Base-by-base conservation (phyloP, 345 rosid genomes). In the Dimocarpus longan region DNA sequence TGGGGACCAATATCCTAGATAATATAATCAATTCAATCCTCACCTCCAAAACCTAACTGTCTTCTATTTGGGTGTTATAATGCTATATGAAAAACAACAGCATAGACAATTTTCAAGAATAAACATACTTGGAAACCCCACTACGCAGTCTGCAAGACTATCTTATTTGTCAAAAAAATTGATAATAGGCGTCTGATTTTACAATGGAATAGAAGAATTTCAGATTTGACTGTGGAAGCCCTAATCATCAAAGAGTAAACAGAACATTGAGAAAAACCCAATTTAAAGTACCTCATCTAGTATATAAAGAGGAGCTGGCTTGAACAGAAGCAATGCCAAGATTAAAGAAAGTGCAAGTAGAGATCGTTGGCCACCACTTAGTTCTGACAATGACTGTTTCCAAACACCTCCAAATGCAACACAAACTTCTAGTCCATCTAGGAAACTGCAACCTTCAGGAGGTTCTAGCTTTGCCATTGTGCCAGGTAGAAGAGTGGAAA, bases 261-360 rank as follows among this genome's bases (percentile, higher is more conserved):
- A 28, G 43, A 79, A 6, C 69, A 66, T 63, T 50, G 54, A 22
- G 68, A 74, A 65, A 42, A 13, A 75, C 0, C 59, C 0, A 78
- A 3, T 13, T 18, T 32, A 46, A 15, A 80, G 81, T 85, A 93
- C 98, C 97, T 96, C 99, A 65, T 96, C 99, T 39, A 96, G 87
- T 69, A 96, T 96, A 78, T 96, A 96, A 39, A 96, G 97, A 13
- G 99, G 98, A 82, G 99, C 99, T 19, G 99, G 98, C 84, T 94
- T 96, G 87, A 96, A 96, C 76, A 93, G 97, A 77, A 96, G 97
- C 80, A 96, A 83, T 68, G 99, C 99, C 84, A 96, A 86, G 81
- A 95, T 95, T 63, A 95, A 82, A 69, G 98, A 95, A 46, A 95
- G 97, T 64, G 98, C 98, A n/a, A 95, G 92, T 44, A 95, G 85